Base-by-base conservation (phyloP, 208 protist species). In the Crithidia acanthocephali region DNA sequence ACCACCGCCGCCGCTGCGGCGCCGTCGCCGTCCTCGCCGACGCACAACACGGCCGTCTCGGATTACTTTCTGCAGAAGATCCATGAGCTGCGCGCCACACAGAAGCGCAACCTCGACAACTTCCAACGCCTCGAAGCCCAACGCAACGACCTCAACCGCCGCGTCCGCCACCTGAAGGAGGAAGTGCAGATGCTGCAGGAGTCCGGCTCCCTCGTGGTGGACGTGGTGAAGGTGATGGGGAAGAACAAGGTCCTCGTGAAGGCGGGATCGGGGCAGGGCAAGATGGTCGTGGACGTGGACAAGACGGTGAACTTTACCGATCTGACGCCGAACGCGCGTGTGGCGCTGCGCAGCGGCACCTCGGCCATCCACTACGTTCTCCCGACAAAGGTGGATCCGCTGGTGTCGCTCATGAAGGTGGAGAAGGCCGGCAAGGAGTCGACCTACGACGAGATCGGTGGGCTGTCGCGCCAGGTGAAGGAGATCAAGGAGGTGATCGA, bases 371-470 rank as follows among this genome's bases (percentile, higher is more conserved):
- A 99, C 88, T 98, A 99, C 83, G 98, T 99, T 61, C 88, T 99
- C 28, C 98, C 98, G 23, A 99, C 95, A 58, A 99, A 99, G 85
- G 96, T 99, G 5, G 98, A 99, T 80, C 99, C 99, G 16, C 87
- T 99, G 9, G 98, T 99, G 9, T 97, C 88, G 5, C 93, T 99
- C 23, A 99, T 99, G 99, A 98, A 99, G 79, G 98, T 99, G 15
- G 99, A 99, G 82, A 99, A 99, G 89, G 99, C 99, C 4, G 91
- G 86, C 47, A 99, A 99, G 67, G 99, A 99, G 74, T 99, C 98
- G 11, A 99, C 99, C 2, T 99, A 99, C 86, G 99, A 99, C 67
- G 99, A 99, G 89, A 98, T 99, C 68, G 99, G 99, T 64, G 99
- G 99, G 28, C 92, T 99, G 11, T 98, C 98, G 62, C 97, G 99